phyloP scores from a whole-genome alignment of 495 filamentous ascomycete genomes.

The Xylona heveae region DNA sequence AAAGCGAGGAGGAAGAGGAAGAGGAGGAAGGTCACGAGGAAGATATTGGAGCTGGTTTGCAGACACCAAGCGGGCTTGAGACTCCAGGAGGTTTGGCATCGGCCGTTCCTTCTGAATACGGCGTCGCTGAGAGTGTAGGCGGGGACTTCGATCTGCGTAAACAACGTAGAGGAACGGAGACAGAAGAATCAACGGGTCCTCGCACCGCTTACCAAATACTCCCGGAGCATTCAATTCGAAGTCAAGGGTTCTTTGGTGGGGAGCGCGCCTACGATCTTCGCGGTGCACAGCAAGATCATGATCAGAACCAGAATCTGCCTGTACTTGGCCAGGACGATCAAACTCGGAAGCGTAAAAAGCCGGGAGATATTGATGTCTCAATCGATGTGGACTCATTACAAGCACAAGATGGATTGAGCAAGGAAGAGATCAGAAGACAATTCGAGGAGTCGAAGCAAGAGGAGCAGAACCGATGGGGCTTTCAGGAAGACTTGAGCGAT shows the following conservation, averaged over 20 bases:
- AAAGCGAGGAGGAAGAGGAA: conserved; percentile 5
- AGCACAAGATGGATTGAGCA: conserved; percentile 45
- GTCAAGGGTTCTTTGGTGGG: conserved; percentile 88
- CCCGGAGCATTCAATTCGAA: conserved; percentile 61
- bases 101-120: conserved; percentile 56
- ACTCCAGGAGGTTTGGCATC: conserved; percentile 67
- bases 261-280: conserved; percentile 78
- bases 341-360: conserved; percentile 74
- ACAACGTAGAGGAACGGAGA: conserved; percentile 65
- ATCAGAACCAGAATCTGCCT: conserved; percentile 25
- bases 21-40: conserved; percentile 10
- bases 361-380: conserved; percentile 80
- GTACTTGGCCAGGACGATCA: conserved; percentile 69
- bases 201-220: conserved; percentile 74
- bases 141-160: conserved; percentile 89
- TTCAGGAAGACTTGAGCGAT: conserved; percentile 83
- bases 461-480: conserved; percentile 53
- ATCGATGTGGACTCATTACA: conserved; percentile 64
- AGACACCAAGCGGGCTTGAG: conserved; percentile 58
- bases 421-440: conserved; percentile 41
- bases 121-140: conserved; percentile 46
- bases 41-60: conserved; percentile 36
- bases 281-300: conserved; percentile 22
- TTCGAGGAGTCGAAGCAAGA: conserved; percentile 63
- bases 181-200: conserved; percentile 56